Base-by-base conservation (phyloP, 768 basidiomycete species). In the Lentinus brumalis region DNA sequence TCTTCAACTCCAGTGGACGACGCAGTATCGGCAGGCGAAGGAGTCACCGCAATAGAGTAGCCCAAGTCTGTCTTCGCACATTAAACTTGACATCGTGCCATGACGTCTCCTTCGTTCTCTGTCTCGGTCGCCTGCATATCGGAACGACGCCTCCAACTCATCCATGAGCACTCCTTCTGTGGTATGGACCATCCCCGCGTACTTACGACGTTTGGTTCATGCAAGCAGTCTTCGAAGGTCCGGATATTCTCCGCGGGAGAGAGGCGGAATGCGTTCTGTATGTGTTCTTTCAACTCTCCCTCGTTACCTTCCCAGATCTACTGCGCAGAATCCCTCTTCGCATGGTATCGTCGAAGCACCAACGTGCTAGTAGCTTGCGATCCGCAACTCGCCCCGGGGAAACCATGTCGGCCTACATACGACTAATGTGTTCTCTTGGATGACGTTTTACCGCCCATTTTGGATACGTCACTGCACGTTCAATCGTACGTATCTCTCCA, bases 1-100 rank as follows among this genome's bases (percentile, higher is more conserved):
- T 57, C 21, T 44, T 5, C 10, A 52, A 56, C 40, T 49, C 4
- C 57, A 83, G 83, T 83, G 83, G 83, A 75, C 83, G 21, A 81
- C 77, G 64, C 77, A 84, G 62, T 84, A 80, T 67, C 77, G 70
- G 71, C 66, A 76, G 7, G 66, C 72, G 52, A 60, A 68, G 54
- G 57, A 64, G 18, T 38, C 53, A 16, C 29, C 57, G 35, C 58
- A 50, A 30, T 38, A 39, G 42, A 49, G 46, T 49, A 49, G 46
- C 26, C 14, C 26, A 49, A 11, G 9, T 16, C 15, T 44, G 14
- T 15, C 42, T 44, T 18, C 18, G 42, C 42, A 18, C 42, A 5
- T 6, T 16, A 5, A 44, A 18, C 42, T 9, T 14, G 10, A 15
- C 42, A 26, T 26, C 21, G 21, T 26, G 21, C 21, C 21, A 26